Conservation (phyloP, 352 stramenopile genomes). For the Saprolegnia parasitica region DNA sequence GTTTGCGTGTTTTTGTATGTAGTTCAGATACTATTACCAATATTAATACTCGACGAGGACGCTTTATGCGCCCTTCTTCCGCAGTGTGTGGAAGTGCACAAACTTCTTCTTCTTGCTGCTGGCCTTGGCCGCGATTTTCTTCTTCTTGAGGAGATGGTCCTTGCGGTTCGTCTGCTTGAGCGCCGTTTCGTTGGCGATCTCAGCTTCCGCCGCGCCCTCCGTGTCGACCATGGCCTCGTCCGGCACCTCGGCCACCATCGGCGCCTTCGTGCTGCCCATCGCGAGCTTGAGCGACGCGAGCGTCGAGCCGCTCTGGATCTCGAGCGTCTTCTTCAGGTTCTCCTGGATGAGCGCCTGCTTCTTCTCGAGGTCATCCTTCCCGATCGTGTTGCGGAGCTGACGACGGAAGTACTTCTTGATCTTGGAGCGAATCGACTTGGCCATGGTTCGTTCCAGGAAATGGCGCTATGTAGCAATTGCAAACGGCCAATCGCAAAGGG, state of each 20-base stretch:
- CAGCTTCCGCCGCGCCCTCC: conserved; percentile 14
- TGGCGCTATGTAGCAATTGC: background rate
- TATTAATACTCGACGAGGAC: conserved; percentile 13
- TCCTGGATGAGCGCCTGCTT: conserved; percentile 81
- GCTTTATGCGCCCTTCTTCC: conserved; percentile 83
- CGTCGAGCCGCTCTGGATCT: conserved; percentile 37
- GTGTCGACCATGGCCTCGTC: conserved; percentile 15
- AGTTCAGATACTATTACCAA: conserved; percentile 7
- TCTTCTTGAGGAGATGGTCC: conserved; percentile 37
- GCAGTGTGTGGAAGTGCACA: conserved; percentile 79
- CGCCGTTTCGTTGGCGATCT: background rate
- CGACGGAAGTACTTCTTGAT: conserved; percentile 87
- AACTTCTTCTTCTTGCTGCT: conserved; percentile 76
- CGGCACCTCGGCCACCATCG: background rate
- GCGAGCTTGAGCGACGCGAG: conserved; percentile 14
- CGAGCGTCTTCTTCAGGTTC: conserved; percentile 77
- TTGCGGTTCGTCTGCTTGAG: conserved; percentile 23
- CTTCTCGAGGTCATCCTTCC: conserved; percentile 61
- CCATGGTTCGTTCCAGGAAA: conserved; percentile 45
- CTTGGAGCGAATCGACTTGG: conserved; percentile 85
- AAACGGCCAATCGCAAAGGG: conserved; percentile 19
- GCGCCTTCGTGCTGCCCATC: conserved; percentile 11
- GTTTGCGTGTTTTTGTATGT: background rate
- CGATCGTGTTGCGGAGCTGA: conserved; percentile 77
- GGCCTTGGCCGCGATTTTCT: conserved; percentile 44